Percentiles rank a stretch among this genome's conserved stretches.
phyloP scores from a whole-genome alignment of 306 rosid species.

The Prunus davidiana region DNA sequence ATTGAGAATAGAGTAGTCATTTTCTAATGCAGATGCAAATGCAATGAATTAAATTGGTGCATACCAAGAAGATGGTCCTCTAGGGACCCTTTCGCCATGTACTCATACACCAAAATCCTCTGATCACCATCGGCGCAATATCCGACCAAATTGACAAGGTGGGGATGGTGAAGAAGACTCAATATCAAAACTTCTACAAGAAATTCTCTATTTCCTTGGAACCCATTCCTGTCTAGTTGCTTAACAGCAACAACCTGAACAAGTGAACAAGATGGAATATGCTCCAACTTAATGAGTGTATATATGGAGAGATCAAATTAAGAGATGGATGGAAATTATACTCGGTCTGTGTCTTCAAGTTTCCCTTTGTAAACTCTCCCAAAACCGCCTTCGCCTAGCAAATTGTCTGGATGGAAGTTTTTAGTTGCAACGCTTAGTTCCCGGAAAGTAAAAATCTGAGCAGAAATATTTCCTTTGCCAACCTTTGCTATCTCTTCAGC shows the following conservation, averaged over 20 bases:
- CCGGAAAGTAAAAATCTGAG: constrained; percentile 47
- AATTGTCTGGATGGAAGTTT: constrained; percentile 52
- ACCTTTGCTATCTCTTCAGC: constrained; percentile 52
- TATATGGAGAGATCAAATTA: background rate
- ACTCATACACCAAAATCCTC: constrained; percentile 81
- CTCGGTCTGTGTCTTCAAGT: constrained; percentile 50
- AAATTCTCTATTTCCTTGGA: constrained; percentile 90
- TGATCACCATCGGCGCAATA: constrained; percentile 85
- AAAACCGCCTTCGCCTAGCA: constrained; percentile 96
- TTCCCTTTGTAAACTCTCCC: constrained; percentile 82
- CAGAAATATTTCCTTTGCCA: constrained; percentile 70
- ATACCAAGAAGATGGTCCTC: constrained; percentile 94
- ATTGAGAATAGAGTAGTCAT: background rate
- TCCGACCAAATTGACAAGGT: constrained; percentile 85
- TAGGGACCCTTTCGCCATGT: constrained; percentile 78
- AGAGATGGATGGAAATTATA: constrained; percentile 24
- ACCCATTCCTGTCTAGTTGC: constrained; percentile 89
- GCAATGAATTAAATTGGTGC: background rate
- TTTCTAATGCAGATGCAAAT: background rate
- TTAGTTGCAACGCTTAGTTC: constrained; percentile 74
- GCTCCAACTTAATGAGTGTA: background rate
- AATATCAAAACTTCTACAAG: constrained; percentile 90
- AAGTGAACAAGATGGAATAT: constrained; percentile 11
- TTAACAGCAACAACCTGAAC: constrained; percentile 81
- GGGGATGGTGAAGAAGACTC: constrained; percentile 75